A percentile compares a stretch with the other conserved stretches of the same genome.
Evolutionary conservation across 495 filamentous ascomycete species (phyloP).

Genomic region (Apiosordaria backusii): DNA sequence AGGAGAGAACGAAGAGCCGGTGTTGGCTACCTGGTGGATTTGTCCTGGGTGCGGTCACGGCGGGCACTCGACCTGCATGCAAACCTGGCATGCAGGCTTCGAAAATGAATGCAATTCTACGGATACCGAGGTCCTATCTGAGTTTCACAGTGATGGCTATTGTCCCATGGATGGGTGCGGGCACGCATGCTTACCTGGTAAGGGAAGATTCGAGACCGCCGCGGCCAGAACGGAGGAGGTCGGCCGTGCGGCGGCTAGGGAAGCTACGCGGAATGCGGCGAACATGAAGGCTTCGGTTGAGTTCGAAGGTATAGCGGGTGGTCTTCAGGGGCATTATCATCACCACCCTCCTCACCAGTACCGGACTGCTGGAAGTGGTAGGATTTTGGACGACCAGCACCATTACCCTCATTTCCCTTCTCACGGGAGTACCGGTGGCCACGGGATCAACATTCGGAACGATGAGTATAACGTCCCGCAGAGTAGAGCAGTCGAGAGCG

Average conservation of each 20-base stretch:
- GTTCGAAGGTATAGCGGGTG: not conserved
- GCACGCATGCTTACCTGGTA: constrained; percentile 65
- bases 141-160: constrained; percentile 57
- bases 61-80: constrained; percentile 66
- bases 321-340: not conserved
- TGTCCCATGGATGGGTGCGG: constrained; percentile 71
- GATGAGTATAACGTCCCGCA: constrained; percentile 45
- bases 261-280: constrained; percentile 33
- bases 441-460: constrained; percentile 14
- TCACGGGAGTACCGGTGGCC: constrained; percentile 1
- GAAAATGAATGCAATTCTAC: constrained; percentile 12
- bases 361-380: constrained; percentile 24
- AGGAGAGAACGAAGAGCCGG: constrained; percentile 21
- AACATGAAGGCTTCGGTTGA: constrained; percentile 7
- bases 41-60: constrained; percentile 75
- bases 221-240: constrained; percentile 41
- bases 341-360: constrained; percentile 1
- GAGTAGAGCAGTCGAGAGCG: constrained; percentile 53
- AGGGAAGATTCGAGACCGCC: constrained; percentile 49
- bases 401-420: not conserved
- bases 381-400: not conserved
- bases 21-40: constrained; percentile 57
- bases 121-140: constrained; percentile 32
- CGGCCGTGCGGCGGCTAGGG: constrained; percentile 37
- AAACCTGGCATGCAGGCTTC: constrained; percentile 56